Evolutionary conservation across 768 basidiomycete species (phyloP).

Genomic region (Tricholoma saponaceum): DNA sequence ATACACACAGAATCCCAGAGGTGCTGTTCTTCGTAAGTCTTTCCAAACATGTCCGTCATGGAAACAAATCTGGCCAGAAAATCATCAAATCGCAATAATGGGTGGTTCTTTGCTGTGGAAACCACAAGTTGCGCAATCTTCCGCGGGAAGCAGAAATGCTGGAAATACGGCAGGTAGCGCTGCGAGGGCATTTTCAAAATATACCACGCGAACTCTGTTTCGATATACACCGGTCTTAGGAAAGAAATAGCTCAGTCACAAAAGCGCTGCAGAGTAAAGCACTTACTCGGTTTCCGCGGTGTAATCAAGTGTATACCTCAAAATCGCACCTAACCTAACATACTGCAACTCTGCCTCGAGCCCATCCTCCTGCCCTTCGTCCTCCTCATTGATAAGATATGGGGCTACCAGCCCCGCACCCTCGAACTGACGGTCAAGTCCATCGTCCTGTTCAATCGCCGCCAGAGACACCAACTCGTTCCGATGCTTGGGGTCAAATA

Average conservation of each 20-base stretch:
- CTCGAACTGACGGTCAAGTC: slow-evolving; percentile 37
- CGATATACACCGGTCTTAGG: slow-evolving; percentile 53
- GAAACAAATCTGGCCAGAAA: slow-evolving; percentile 33
- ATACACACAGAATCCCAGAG: slow-evolving; percentile 26
- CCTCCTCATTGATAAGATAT: slow-evolving; percentile 50
- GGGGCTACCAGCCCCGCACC: slow-evolving; percentile 54
- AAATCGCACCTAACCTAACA: slow-evolving; percentile 44
- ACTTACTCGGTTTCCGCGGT: slow-evolving; percentile 47
- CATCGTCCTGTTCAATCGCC: slow-evolving; percentile 40
- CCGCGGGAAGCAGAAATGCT: slow-evolving; percentile 47
- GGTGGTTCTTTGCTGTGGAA: slow-evolving; percentile 27
- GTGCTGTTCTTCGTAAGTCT: slow-evolving; percentile 29
- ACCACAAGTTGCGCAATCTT: slow-evolving; percentile 48
- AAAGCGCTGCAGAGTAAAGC: not conserved
- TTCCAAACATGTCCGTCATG: slow-evolving; percentile 32
- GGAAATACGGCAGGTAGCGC: slow-evolving; percentile 39
- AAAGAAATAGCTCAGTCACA: not conserved
- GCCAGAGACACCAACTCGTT: slow-evolving; percentile 46
- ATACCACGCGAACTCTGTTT: slow-evolving; percentile 64
- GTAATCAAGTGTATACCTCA: slow-evolving; percentile 50
- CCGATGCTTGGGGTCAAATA: slow-evolving; percentile 51
- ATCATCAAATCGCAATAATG: slow-evolving; percentile 21
- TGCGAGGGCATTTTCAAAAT: slow-evolving; percentile 45
- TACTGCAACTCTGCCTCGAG: slow-evolving; percentile 24
- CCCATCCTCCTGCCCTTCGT: slow-evolving; percentile 57